Conservation (phyloP, 495 filamentous ascomycete genomes). For the Ascodesmis nigricans region DNA sequence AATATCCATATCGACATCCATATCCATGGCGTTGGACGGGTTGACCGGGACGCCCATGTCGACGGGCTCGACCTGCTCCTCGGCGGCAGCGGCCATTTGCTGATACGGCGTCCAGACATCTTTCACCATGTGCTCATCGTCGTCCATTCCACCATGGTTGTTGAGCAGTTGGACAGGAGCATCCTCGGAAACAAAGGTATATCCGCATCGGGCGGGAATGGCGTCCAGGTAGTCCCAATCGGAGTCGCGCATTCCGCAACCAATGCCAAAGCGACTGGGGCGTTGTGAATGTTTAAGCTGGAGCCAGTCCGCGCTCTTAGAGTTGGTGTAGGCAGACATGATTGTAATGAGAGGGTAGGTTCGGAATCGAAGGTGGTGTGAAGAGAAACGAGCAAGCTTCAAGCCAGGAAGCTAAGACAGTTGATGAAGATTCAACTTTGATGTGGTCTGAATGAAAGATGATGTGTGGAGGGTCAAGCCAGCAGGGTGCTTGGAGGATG, state of each 20-base stretch:
- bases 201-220: background rate
- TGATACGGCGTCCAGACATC: conserved; percentile 2
- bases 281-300: conserved; percentile 2
- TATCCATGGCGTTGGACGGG: conserved; percentile 2
- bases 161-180: conserved; percentile 4
- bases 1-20: conserved; percentile 3
- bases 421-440: no score
- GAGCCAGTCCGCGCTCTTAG: no score
- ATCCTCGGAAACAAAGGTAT: conserved; percentile 1
- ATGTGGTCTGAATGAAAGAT: no score
- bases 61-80: background rate
- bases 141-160: conserved; percentile 3
- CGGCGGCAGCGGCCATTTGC: background rate
- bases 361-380: no score
- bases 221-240: conserved; percentile 3
- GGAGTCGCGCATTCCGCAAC: conserved; percentile 1
- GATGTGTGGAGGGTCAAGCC: no score
- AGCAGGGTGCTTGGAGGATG: no score
- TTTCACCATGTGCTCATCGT: background rate
- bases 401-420: no score
- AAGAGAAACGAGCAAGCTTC: no score
- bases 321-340: no score
- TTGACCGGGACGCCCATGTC: background rate
- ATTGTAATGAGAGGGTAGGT: no score
- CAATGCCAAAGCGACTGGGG: background rate